Evolutionary conservation across 371 early-diverging fungal genomes (phyloP), one percentile per base, ranked within the genome.

Genomic region (Nematocida major): DNA sequence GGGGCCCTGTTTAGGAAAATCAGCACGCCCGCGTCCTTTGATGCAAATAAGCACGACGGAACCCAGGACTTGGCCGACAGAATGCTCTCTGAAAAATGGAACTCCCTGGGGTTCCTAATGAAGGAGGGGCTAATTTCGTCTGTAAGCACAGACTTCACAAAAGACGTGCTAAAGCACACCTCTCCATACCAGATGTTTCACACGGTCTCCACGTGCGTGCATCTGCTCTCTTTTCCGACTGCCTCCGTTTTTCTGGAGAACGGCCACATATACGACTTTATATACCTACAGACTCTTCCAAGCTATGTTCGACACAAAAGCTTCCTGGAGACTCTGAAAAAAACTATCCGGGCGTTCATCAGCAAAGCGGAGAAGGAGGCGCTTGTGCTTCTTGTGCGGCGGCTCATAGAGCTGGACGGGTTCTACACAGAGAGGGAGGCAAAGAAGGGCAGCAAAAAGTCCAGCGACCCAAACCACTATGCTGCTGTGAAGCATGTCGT

Each of bases 401-500:
- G 47, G 26, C 49, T 73, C 0, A 73, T 73, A 40, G 76, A 73
- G 40, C 76, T 73, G n/a, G 76, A 73, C 40, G 49, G 76, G 18
- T 43, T 73, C 3, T 73, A 63, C 54, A 63, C 76, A n/a, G 76
- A 63, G 39, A 26, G 11, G n/a, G 53, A 62, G 48, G n/a, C 18
- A 26, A 73, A 65, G 28, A 18, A 2, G 9, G 76, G 76, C 7
- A 40, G 40, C 0, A 73, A 73, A 39, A 38, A 40, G 3, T 1
- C 63, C 9, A 4, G 15, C 5, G 30, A 26, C 49, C 76, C 65
- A 0, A 63, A 73, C 22, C 24, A 48, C 7, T 73, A 73, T 36
- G 39, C 50, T 26, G 30, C 67, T 1, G 76, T 54, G 18, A 73
- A 73, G 36, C 9, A 20, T 18, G 3, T n/a, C 5, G 63, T 73